Conservation (phyloP, 768 basidiomycete genomes). For the Macrolepiota albuminosa region DNA sequence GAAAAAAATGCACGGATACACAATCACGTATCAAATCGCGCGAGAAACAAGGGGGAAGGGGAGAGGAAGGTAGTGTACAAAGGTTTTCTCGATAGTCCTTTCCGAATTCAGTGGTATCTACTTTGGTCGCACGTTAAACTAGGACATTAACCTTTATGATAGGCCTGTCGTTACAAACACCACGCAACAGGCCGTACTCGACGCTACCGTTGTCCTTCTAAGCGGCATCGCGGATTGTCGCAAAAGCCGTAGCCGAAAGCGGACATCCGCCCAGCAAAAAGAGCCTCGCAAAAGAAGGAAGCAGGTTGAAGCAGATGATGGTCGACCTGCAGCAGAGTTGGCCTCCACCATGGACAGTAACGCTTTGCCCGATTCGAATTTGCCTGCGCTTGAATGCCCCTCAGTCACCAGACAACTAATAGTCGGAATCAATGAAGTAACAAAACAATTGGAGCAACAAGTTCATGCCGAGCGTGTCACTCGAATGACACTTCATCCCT, state of each 20-base stretch:
- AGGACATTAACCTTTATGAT: conserved; percentile 6
- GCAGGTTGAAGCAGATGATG: background rate
- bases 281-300: conserved; percentile 12
- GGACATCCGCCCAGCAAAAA: conserved; percentile 5
- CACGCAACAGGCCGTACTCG: conserved; percentile 57
- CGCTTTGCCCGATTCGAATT: background rate
- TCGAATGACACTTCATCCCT: conserved; percentile 16
- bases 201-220: conserved; percentile 43
- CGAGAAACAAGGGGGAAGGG: conserved; percentile 34
- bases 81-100: conserved; percentile 68
- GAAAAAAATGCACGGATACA: conserved; percentile 47
- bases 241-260: conserved; percentile 36
- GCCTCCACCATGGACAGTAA: background rate
- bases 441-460: conserved; percentile 64
- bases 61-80: conserved; percentile 61
- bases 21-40: conserved; percentile 60
- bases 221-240: conserved; percentile 46
- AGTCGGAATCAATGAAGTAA: conserved; percentile 79
- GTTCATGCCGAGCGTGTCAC: conserved; percentile 27
- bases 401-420: conserved; percentile 42
- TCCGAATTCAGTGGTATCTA: conserved; percentile 59
- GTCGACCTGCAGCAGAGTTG: background rate
- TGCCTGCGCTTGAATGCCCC: conserved; percentile 23
- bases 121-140: conserved; percentile 9
- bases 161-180: conserved; percentile 65